Conservation (phyloP, 2,329 filamentous ascomycete genomes). For the Nemania serpens region DNA sequence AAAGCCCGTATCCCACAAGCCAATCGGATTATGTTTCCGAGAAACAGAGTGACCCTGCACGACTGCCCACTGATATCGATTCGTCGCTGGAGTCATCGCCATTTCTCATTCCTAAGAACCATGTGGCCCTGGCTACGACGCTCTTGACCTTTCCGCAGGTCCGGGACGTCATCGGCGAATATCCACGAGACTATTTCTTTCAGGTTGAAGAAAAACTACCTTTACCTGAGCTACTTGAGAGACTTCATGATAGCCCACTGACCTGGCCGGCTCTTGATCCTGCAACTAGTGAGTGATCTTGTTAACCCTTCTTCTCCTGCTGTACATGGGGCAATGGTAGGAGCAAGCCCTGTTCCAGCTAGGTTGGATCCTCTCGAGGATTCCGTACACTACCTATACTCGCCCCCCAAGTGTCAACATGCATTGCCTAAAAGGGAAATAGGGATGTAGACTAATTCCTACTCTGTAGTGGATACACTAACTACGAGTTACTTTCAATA, state of each 20-base stretch:
- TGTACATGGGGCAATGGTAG: neutral
- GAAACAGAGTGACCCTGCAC: constrained; percentile 32
- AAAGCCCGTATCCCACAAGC: constrained; percentile 32
- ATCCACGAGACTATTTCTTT: constrained; percentile 43
- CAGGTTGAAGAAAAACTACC: constrained; percentile 42
- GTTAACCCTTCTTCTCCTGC: neutral
- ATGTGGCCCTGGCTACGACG: constrained; percentile 42
- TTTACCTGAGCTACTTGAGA: constrained; percentile 39
- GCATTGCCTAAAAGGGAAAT: neutral
- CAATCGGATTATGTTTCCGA: constrained; percentile 34
- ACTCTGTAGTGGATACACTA: constrained; percentile 33
- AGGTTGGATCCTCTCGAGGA: neutral
- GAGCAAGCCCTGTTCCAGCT: neutral
- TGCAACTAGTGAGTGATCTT: constrained; percentile 20
- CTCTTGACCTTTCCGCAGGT: constrained; percentile 43
- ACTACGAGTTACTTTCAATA: constrained; percentile 42
- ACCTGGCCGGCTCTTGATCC: constrained; percentile 39
- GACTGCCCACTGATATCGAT: constrained; percentile 31
- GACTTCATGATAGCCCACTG: constrained; percentile 33
- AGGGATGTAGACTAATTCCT: neutral
- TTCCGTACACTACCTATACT: too few species aligned
- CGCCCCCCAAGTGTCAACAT: neutral
- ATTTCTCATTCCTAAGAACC: constrained; percentile 45
- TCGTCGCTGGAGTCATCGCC: constrained; percentile 40
- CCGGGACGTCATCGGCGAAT: constrained; percentile 41